Evolutionary conservation across 2,329 filamentous ascomycete genomes (phyloP).

Genomic region (Colletotrichum acutatum): DNA sequence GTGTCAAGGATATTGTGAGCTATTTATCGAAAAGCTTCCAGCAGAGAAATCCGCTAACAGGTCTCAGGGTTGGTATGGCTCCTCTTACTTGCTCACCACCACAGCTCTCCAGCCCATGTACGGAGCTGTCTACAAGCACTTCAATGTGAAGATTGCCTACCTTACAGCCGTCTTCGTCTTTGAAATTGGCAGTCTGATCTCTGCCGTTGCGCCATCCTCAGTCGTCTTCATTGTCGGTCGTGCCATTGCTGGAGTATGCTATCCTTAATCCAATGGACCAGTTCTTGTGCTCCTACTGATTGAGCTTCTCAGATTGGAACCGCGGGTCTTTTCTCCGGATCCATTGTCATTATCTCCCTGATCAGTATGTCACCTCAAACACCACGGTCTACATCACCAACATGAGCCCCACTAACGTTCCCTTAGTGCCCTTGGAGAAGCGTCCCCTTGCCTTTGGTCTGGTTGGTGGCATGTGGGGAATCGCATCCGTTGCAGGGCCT

Average conservation of each 20-base stretch:
- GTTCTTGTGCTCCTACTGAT: too few species aligned
- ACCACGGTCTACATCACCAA: too few species aligned
- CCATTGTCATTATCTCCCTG: conserved; percentile 52
- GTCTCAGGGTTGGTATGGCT: conserved; percentile 59
- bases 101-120: conserved; percentile 62
- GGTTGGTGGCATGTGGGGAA: conserved; percentile 66
- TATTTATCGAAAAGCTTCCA: too few species aligned
- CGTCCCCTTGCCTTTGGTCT: conserved; percentile 65
- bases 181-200: conserved; percentile 55
- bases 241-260: conserved; percentile 55
- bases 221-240: conserved; percentile 63
- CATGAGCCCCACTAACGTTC: too few species aligned
- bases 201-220: conserved; percentile 57
- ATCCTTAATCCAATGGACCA: too few species aligned
- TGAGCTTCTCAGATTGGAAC: conserved; percentile 50
- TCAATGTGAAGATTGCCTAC: conserved; percentile 59
- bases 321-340: conserved; percentile 63
- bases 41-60: too few species aligned
- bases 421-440: conserved; percentile 63
- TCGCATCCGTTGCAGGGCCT: conserved; percentile 63
- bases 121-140: conserved; percentile 62
- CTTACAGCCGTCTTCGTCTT: conserved; percentile 55
- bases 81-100: conserved; percentile 59
- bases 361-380: too few species aligned
- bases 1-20: conserved; percentile 54